Percentiles rank a stretch among this genome's conserved stretches.
Conservation (phyloP, 2,329 filamentous ascomycete species). For the Colletotrichum truncatum region DNA sequence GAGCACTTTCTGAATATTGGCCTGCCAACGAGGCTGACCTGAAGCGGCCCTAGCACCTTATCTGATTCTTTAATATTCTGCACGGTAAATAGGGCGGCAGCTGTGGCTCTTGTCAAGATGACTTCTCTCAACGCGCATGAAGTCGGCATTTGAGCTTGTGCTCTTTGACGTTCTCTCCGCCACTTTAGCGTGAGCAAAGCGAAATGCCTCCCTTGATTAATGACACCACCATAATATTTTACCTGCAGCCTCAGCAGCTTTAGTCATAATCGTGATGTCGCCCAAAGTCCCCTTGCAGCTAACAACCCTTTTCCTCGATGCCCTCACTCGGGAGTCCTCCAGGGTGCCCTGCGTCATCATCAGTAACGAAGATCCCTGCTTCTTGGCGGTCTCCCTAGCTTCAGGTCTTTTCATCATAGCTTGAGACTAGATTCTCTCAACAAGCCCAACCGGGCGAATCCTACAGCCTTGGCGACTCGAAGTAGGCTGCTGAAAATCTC, state of each 20-base stretch:
- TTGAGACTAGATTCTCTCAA: neutral
- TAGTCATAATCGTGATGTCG: too few species aligned
- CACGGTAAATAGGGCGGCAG: neutral
- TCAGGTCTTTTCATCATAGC: neutral
- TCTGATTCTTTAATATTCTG: neutral
- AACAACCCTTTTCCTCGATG: too few species aligned
- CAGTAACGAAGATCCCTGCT: conserved; percentile 3
- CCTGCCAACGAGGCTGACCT: neutral
- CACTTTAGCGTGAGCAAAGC: neutral
- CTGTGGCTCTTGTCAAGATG: neutral
- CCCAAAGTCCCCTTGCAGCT: too few species aligned
- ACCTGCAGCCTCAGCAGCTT: too few species aligned
- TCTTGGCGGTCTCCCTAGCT: neutral
- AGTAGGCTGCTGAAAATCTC: neutral
- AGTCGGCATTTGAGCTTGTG: neutral
- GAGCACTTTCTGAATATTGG: neutral
- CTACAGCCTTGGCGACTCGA: neutral
- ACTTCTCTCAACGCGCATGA: neutral
- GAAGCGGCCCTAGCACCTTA: neutral
- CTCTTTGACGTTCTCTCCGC: neutral
- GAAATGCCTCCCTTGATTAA: too few species aligned
- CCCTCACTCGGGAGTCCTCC: neutral
- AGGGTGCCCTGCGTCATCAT: neutral
- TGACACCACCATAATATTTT: too few species aligned
- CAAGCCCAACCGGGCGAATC: conserved; percentile 3